Conservation (phyloP, 2,329 filamentous ascomycete genomes). For the Cladosporium sp. region DNA sequence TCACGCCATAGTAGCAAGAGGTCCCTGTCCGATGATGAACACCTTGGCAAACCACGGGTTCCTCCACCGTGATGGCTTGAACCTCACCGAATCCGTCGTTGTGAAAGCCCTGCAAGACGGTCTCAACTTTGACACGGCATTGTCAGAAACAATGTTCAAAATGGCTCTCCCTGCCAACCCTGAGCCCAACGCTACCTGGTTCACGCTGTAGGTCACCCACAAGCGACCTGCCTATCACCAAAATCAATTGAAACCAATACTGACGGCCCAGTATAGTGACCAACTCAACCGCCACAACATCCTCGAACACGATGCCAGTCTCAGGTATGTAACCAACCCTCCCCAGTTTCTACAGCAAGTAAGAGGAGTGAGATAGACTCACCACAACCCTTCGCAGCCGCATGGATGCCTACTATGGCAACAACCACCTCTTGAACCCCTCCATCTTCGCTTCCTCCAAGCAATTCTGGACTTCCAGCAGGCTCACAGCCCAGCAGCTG, state of each 20-base stretch:
- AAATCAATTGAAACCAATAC: neutral
- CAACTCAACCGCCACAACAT: conserved; percentile 18
- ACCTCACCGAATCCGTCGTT: conserved; percentile 17
- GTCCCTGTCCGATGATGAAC: conserved; percentile 14
- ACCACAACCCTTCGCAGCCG: conserved; percentile 33
- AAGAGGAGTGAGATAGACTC: neutral
- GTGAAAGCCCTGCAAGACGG: conserved; percentile 17
- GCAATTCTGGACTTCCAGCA: conserved; percentile 44
- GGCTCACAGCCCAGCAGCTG: conserved; percentile 39
- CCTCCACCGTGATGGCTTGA: conserved; percentile 19
- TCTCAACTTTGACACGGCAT: conserved; percentile 18
- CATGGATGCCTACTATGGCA: conserved; percentile 48
- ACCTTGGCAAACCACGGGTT: conserved; percentile 21
- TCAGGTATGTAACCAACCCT: conserved; percentile 2
- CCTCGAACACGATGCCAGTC: conserved; percentile 20
- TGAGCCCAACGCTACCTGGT: conserved; percentile 20
- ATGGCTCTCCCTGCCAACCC: conserved; percentile 20
- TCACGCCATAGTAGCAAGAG: neutral
- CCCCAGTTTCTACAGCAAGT: neutral
- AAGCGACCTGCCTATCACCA: too few species aligned
- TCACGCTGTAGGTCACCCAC: conserved; percentile 13
- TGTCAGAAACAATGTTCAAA: conserved; percentile 19
- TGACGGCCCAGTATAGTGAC: neutral
- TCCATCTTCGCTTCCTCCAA: conserved; percentile 46
- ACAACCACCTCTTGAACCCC: conserved; percentile 51